Percentiles rank a stretch among this genome's conserved stretches.
phyloP scores from a whole-genome alignment of 306 rosid genomes.

The Erythrophleum fordii region DNA sequence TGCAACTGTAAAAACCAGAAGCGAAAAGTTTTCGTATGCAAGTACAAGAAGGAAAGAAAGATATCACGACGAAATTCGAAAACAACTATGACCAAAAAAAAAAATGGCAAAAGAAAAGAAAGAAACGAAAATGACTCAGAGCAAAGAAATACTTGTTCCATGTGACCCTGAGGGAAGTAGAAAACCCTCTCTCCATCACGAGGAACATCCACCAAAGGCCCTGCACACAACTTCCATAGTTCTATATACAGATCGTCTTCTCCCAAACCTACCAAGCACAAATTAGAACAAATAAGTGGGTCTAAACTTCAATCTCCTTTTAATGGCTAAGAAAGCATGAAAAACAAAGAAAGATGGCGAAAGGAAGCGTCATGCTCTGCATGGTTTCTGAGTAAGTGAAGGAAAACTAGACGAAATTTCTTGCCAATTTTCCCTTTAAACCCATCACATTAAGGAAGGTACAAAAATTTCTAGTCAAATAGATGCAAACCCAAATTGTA shows the following conservation, averaged over 20 bases:
- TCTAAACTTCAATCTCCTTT: background rate
- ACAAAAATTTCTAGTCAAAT: slow-evolving; percentile 1
- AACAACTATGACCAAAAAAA: slow-evolving; percentile 19
- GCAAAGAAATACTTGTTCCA: slow-evolving; percentile 67
- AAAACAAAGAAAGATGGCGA: background rate
- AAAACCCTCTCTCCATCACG: slow-evolving; percentile 57
- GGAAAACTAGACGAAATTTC: background rate
- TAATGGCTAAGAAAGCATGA: background rate
- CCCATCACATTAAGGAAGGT: background rate
- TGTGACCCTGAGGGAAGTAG: slow-evolving; percentile 92
- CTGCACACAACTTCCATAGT: slow-evolving; percentile 85
- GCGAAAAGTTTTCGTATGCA: slow-evolving; percentile 5
- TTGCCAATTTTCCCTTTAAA: background rate
- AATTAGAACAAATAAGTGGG: slow-evolving; percentile 3
- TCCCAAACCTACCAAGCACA: slow-evolving; percentile 45
- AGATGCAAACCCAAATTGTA: background rate
- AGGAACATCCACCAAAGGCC: slow-evolving; percentile 86
- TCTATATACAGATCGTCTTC: slow-evolving; percentile 49
- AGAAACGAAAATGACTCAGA: background rate
- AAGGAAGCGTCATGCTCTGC: slow-evolving; percentile 5
- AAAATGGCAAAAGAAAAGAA: background rate
- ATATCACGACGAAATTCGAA: slow-evolving; percentile 6
- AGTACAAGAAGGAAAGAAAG: background rate
- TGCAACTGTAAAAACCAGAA: slow-evolving; percentile 61
- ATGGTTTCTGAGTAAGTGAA: slow-evolving; percentile 36